Percentiles rank a stretch among this genome's conserved stretches.
Conservation (phyloP, 75 land plant genomes). For the Selaginella moellendorffii region DNA sequence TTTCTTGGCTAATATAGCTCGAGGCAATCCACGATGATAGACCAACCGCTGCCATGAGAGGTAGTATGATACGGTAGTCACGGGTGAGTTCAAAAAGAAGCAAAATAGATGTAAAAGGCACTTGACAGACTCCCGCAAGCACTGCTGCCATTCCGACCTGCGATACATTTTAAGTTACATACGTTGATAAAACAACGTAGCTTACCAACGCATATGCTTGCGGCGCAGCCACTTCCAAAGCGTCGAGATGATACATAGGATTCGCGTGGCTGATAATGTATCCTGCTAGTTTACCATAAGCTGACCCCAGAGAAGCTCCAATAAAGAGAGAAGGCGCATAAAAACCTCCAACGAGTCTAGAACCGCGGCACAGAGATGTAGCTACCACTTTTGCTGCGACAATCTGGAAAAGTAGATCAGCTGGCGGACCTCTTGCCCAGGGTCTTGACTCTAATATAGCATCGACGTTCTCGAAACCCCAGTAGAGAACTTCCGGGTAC, state of each 20-base stretch:
- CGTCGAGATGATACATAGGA: conserved; percentile 45
- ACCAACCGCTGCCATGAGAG: conserved; percentile 90
- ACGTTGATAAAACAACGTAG: not conserved
- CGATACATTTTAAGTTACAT: not conserved
- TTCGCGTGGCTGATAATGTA: conserved; percentile 38
- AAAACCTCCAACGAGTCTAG: conserved; percentile 93
- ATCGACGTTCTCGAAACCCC: conserved; percentile 99
- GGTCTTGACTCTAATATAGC: conserved; percentile 71
- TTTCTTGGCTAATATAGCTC: conserved; percentile 24
- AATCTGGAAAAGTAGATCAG: conserved; percentile 57
- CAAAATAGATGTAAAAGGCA: conserved; percentile 83
- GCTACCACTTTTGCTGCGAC: conserved; percentile 75
- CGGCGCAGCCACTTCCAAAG: conserved; percentile 84
- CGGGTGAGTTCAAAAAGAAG: conserved; percentile 93
- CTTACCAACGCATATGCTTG: conserved; percentile 97
- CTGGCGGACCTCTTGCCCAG: conserved; percentile 41
- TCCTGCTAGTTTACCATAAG: conserved; percentile 76
- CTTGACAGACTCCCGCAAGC: conserved; percentile 94
- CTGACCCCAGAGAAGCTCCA: conserved; percentile 96
- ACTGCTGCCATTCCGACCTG: conserved; percentile 99
- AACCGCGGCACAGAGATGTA: conserved; percentile 80
- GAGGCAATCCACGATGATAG: conserved; percentile 83
- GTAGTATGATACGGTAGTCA: conserved; percentile 92
- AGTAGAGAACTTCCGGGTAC: conserved; percentile 91
- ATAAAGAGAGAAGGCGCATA: conserved; percentile 97